Conservation (phyloP, 2,329 filamentous ascomycete genomes). For the Fusarium setosum region DNA sequence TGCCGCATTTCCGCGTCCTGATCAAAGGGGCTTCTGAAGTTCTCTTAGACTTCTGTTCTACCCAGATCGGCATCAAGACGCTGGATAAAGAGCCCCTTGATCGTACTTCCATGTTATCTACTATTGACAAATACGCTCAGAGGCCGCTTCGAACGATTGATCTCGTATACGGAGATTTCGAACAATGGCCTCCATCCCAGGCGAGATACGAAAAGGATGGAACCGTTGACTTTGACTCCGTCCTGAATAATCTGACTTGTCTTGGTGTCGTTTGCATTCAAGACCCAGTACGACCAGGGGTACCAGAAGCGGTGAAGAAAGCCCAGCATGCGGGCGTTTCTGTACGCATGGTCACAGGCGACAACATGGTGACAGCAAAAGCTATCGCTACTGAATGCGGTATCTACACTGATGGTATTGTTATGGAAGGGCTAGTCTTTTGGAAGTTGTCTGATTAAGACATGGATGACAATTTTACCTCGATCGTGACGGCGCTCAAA, state of each 20-base stretch:
- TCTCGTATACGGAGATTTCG: background rate
- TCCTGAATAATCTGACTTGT: background rate
- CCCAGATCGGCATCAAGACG: background rate
- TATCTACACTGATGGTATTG: background rate
- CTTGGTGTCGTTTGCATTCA: background rate
- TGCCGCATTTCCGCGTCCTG: background rate
- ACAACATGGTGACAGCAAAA: background rate
- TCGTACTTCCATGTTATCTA: background rate
- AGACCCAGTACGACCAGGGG: background rate
- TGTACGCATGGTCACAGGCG: background rate
- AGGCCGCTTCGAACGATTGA: background rate
- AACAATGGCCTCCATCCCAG: background rate
- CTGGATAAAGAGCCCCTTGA: background rate
- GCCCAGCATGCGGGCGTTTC: background rate
- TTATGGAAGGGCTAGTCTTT: background rate
- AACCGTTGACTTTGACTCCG: background rate
- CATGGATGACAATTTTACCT: background rate
- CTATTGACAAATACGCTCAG: background rate
- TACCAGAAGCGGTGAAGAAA: background rate
- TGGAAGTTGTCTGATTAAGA: background rate
- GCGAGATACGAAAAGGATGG: background rate
- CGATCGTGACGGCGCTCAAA: background rate
- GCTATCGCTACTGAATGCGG: background rate
- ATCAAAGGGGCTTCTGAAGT: background rate
- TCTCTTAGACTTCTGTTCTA: background rate